Evolutionary conservation across 352 stramenopile species (phyloP).

Genomic region (Phytopythium kandeliae): DNA sequence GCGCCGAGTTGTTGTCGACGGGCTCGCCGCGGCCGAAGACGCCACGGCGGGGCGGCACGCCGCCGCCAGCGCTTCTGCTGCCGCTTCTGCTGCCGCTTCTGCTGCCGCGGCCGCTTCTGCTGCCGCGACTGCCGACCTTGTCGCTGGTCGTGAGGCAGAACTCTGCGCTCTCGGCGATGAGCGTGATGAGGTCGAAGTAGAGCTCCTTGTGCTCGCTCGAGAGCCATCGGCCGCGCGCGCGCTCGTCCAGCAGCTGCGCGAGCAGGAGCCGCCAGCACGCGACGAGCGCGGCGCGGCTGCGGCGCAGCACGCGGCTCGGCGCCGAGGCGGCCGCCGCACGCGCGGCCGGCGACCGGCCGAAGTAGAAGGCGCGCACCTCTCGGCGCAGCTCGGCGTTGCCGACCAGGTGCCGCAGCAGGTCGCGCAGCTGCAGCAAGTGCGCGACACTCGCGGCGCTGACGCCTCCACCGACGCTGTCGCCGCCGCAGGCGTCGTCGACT

Average conservation of each 20-base stretch:
- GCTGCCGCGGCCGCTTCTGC: no score
- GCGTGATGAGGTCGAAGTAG: slow-evolving; percentile 56
- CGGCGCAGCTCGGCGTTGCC: slow-evolving; percentile 38
- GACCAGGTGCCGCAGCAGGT: slow-evolving; percentile 55
- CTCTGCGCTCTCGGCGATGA: slow-evolving; percentile 63
- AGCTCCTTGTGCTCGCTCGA: slow-evolving; percentile 35
- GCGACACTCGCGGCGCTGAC: neutral
- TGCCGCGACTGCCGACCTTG: neutral
- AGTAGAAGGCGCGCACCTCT: slow-evolving; percentile 54
- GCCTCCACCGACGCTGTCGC: slow-evolving; percentile 13
- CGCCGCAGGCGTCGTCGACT: slow-evolving; percentile 23
- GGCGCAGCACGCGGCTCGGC: slow-evolving; percentile 40
- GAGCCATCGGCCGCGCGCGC: slow-evolving; percentile 8
- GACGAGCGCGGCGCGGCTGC: slow-evolving; percentile 52
- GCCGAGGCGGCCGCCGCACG: slow-evolving; percentile 14
- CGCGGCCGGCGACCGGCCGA: slow-evolving; percentile 11
- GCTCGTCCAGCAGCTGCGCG: slow-evolving; percentile 51
- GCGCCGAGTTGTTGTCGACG: slow-evolving; percentile 18
- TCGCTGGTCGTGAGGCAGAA: slow-evolving; percentile 35
- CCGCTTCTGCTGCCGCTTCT: no score
- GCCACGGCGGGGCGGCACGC: no score
- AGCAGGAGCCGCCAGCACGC: slow-evolving; percentile 66
- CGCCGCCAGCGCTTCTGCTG: no score
- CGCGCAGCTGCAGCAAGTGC: slow-evolving; percentile 6
- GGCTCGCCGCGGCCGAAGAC: no score